phyloP scores from a whole-genome alignment of 345 rosid species.

The Brassica carinata region DNA sequence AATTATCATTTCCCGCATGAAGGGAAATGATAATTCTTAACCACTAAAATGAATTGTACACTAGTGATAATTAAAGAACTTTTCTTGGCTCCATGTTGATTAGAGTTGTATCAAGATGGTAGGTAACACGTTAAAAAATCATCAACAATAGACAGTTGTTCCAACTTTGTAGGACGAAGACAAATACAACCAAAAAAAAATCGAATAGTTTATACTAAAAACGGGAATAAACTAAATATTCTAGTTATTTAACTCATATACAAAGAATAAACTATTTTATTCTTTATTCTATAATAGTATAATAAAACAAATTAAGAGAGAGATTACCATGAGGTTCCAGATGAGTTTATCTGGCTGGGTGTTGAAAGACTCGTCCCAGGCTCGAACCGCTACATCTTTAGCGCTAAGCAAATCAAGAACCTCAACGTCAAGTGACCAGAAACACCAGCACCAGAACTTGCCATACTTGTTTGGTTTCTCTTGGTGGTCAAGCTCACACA shows the following conservation, averaged over 20 bases:
- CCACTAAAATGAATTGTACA: slow-evolving; percentile 27
- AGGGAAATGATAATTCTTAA: background rate
- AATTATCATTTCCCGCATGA: slow-evolving; percentile 21
- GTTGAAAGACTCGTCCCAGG: slow-evolving; percentile 89
- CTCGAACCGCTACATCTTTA: slow-evolving; percentile 87
- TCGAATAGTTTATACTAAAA: slow-evolving; percentile 3
- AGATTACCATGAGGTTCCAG: slow-evolving; percentile 88
- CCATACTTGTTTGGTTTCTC: slow-evolving; percentile 80
- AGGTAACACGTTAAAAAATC: slow-evolving; percentile 33
- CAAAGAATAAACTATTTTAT: background rate
- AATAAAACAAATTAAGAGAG: background rate
- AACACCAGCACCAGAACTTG: slow-evolving; percentile 93
- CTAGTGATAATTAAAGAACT: slow-evolving; percentile 13
- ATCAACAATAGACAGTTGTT: slow-evolving; percentile 14
- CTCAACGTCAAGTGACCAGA: slow-evolving; percentile 89
- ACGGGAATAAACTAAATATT: background rate
- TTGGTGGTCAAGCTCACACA: slow-evolving; percentile 69
- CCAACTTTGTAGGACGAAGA: slow-evolving; percentile 41
- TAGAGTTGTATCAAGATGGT: slow-evolving; percentile 26
- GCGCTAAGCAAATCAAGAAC: slow-evolving; percentile 75
- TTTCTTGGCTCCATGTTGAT: slow-evolving; percentile 5
- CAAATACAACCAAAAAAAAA: background rate
- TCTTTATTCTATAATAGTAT: background rate
- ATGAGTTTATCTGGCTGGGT: slow-evolving; percentile 96
- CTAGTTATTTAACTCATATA: background rate